A percentile compares a stretch with the other conserved stretches of the same genome.
Conservation (phyloP, 2,329 filamentous ascomycete species). For the Aspergillus spinulosporus region DNA sequence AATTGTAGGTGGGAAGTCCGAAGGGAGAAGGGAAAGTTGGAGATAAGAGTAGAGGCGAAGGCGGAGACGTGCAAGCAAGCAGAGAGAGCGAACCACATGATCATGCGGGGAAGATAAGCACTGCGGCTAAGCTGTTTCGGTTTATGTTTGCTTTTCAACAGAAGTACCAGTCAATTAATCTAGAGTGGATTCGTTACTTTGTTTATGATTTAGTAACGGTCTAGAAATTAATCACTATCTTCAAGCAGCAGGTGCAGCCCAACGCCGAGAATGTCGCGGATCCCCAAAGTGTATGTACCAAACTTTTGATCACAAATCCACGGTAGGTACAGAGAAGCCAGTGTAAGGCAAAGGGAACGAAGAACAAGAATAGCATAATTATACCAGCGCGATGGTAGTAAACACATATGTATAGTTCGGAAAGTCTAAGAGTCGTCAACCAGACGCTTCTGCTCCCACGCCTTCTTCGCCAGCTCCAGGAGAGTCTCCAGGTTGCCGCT, state of each 20-base stretch:
- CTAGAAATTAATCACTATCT: conserved; percentile 1
- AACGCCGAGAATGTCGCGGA: conserved; percentile 5
- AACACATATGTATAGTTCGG: conserved; percentile 10
- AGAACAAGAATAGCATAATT: conserved; percentile 1
- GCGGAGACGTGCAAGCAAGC: too few relatives aligned
- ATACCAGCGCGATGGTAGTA: neutral
- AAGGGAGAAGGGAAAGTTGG: neutral
- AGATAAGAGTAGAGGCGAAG: too few relatives aligned
- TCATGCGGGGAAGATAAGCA: too few relatives aligned
- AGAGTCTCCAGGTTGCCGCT: conserved; percentile 63
- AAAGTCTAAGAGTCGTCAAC: conserved; percentile 44
- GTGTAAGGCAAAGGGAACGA: neutral
- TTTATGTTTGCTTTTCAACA: too few relatives aligned
- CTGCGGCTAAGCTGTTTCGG: too few relatives aligned
- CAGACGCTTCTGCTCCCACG: conserved; percentile 49
- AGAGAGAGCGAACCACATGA: too few relatives aligned
- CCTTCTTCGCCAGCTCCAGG: conserved; percentile 55
- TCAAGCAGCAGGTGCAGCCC: neutral
- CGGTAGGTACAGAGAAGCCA: neutral
- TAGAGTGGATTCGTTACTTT: too few relatives aligned
- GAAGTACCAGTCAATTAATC: too few relatives aligned
- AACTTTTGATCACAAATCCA: conserved; percentile 9
- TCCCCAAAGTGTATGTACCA: conserved; percentile 4
- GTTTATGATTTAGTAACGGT: neutral
- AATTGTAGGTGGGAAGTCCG: neutral